phyloP scores from a whole-genome alignment of 129 eudicot genomes.

The Helichrysum umbraculigerum region DNA sequence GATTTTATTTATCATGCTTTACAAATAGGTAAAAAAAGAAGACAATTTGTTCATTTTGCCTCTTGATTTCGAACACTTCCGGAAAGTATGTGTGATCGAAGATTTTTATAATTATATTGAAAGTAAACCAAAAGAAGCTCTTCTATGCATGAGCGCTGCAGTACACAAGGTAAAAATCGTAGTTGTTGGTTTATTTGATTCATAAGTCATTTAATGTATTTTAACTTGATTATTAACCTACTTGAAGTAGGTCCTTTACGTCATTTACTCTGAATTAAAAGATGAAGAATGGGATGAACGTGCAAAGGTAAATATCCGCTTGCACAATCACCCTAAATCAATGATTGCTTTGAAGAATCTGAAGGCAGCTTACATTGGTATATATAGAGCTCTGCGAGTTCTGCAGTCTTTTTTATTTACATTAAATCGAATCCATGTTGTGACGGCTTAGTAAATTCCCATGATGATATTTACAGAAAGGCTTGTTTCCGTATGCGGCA shows the following conservation, averaged over 20 bases:
- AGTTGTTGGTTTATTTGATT: conserved; percentile 1
- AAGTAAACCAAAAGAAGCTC: conserved; percentile 83
- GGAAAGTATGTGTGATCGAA: conserved; percentile 47
- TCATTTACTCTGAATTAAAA: conserved; percentile 30
- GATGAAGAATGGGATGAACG: conserved; percentile 37
- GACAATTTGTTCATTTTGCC: conserved; percentile 49
- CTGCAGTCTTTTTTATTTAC: background rate
- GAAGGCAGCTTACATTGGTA: conserved; percentile 97
- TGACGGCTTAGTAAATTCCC: conserved; percentile 20
- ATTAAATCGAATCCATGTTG: background rate
- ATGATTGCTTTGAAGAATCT: conserved; percentile 88
- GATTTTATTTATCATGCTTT: conserved; percentile 5
- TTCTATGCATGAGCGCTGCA: conserved; percentile 82
- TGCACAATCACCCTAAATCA: conserved; percentile 79
- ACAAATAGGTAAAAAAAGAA: conserved; percentile 55
- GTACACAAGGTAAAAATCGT: conserved; percentile 62
- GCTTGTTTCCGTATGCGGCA: conserved; percentile 88
- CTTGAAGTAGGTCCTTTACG: conserved; percentile 40
- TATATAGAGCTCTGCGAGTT: background rate
- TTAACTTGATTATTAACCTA: conserved; percentile 2
- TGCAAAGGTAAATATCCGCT: conserved; percentile 74
- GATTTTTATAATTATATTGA: conserved; percentile 53
- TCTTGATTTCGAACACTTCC: conserved; percentile 80
- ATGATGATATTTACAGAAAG: conserved; percentile 50
- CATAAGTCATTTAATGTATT: background rate